A percentile compares a stretch with the other conserved stretches of the same genome.
Evolutionary conservation across 78 protist species (phyloP).

Genomic region (Bigelowiella natans): DNA sequence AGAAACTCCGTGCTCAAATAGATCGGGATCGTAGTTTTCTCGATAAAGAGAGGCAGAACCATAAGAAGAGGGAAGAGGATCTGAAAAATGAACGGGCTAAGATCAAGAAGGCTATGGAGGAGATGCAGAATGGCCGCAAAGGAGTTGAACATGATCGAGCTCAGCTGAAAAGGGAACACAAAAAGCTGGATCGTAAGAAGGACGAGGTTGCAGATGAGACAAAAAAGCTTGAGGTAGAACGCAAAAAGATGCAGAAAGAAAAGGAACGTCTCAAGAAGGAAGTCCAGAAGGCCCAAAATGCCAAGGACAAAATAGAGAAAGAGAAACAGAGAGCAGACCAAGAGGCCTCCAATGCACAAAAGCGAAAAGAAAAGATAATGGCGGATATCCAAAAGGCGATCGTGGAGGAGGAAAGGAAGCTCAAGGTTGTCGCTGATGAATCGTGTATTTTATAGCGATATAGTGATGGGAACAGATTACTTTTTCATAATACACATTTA

Average conservation of each 20-base stretch:
- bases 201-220: not conserved
- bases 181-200: not conserved
- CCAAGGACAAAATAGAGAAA: not conserved
- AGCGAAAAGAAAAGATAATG: not conserved
- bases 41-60: not conserved
- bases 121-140: not conserved
- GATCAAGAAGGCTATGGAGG: not conserved
- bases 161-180: not conserved
- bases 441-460: too few relatives aligned
- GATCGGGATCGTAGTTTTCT: not conserved
- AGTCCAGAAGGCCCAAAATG: not conserved
- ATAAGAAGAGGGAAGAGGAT: not conserved
- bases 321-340: not conserved
- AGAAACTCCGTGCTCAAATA: not conserved
- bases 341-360: not conserved
- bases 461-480: too few relatives aligned
- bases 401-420: not conserved
- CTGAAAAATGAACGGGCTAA: not conserved
- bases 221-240: not conserved
- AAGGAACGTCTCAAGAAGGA: not conserved
- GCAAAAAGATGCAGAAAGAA: not conserved
- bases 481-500: too few relatives aligned
- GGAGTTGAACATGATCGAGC: not conserved
- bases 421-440: too few relatives aligned
- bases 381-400: not conserved